Base-by-base conservation (phyloP, 495 filamentous ascomycete species). In the Aspergillus funiculosus region DNA sequence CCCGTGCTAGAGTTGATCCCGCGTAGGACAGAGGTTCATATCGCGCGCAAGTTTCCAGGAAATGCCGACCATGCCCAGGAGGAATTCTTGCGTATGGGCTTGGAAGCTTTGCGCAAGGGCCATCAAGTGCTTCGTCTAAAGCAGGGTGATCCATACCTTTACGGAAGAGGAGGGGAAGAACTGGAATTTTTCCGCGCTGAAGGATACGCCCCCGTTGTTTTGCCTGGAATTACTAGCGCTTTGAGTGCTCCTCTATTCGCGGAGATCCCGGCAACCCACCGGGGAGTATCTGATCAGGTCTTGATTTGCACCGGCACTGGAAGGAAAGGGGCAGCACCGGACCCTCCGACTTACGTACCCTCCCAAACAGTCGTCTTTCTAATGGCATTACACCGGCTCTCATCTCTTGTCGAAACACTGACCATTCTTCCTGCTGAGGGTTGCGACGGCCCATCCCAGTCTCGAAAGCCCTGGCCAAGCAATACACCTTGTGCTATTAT, bases 81-180 rank as follows among this genome's bases (percentile, higher is more conserved):
- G 48, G 92, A 98, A 62, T 79, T 98, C 11, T 77, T 95, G n/a
- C 68, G 76, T 25, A 73, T 88, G 56, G 92, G 87, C 0, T 71
- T 95, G 11, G 77, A 76, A 10, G 86, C 80, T 8, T 68, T 91
- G 15, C 69, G 76, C 26, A 74, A 74, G 3, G 94, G 94, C 10
- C 73, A 83, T 52, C 85, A 78, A 1, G 92, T 97, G 0, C 73
- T 98, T 17, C 76, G 92, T 5, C 71, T 98, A 18, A 98, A 98
- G 67, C 92, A 98, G 58, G 92, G 92, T 14, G 92, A 98, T 57
- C 92, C 92, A 0, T 98, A 94, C 62, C 77, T 98, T 18, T 98
- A 95, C 63, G 92, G 92, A 17, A 80, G 92, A 30, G 92, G 92
- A 48, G 92, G 83, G 10, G 92, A 98, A 59, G 92, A 98, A 59